Evolutionary conservation across 768 basidiomycete genomes (phyloP), one percentile per base, ranked within the genome.

Genomic region (Kwoniella botswanensis): DNA sequence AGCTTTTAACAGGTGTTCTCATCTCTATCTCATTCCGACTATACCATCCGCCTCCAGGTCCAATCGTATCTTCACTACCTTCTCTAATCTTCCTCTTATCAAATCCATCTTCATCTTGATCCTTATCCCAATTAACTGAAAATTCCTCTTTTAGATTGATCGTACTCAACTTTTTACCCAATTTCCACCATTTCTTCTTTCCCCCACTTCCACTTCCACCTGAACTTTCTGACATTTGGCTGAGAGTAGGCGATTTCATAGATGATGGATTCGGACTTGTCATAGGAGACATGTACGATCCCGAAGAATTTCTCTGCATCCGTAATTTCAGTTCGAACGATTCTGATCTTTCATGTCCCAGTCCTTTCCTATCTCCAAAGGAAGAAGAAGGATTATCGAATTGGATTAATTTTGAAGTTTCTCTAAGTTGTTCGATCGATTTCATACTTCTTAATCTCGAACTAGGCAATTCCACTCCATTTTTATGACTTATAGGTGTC

Each of bases 121-220:
- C 35, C 18, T 42, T 41, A 24, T 22, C 18, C 29, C 24, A 43
- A 54, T 64, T 42, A 42, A 54, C 43, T 5, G 44, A 55, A 22
- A 50, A 59, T 21, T 57, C 42, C 11, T 52, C 65, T 26, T 26
- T 59, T 12, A 67, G 43, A 57, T 65, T 65, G 5, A 56, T 42
- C 4, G 43, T 22, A 43, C 59, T 67, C 3, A 60, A 58, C n/a
- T 44, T 73, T 57, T 67, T 73, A 3, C 67, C 61, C 9, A 76
- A 26, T 67, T 73, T 74, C 76, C 76, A 78, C 76, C 76, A 78
- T 55, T 70, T 75, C 71, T 72, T 75, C 74, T 78, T 78, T 6
- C 57, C 60, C n/a, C 53, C 56, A n/a, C 59, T 56, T 12, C 70
- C 67, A 22, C 41, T 64, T 18, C 42, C 26, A n/a, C 41, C 41